phyloP scores from a whole-genome alignment of 2,329 filamentous ascomycete species.

The Saccharata proteae region DNA sequence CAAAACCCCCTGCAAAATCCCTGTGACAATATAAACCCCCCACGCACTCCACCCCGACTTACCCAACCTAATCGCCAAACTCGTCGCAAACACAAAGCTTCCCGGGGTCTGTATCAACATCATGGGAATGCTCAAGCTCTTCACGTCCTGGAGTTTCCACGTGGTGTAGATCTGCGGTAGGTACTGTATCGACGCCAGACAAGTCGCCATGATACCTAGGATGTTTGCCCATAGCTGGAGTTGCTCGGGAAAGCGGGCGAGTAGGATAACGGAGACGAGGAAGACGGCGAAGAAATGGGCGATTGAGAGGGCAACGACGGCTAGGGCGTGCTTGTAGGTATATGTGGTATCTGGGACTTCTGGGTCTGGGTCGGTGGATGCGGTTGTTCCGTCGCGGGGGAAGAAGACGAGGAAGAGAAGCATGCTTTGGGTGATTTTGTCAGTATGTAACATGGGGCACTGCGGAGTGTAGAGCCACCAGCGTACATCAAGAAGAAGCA shows the following conservation, averaged over 20 bases:
- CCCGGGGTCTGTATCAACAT: conserved; percentile 97
- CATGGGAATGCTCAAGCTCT: conserved; percentile 89
- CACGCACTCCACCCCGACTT: conserved; percentile 86
- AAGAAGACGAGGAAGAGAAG: conserved; percentile 94
- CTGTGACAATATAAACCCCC: conserved; percentile 82
- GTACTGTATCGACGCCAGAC: conserved; percentile 79
- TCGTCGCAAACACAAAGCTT: conserved; percentile 78
- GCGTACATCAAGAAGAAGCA: conserved; percentile 80
- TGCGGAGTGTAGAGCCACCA: neutral
- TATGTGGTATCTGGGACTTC: conserved; percentile 20
- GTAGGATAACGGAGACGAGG: conserved; percentile 49
- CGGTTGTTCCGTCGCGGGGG: conserved; percentile 31
- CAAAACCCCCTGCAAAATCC: conserved; percentile 69
- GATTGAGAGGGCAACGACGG: conserved; percentile 61
- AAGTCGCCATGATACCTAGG: conserved; percentile 66
- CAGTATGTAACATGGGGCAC: too few species aligned
- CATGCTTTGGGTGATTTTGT: conserved; percentile 48
- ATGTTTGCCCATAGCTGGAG: conserved; percentile 74
- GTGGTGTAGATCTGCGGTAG: conserved; percentile 92
- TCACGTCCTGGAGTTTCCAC: conserved; percentile 70
- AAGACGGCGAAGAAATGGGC: conserved; percentile 65
- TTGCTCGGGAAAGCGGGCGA: conserved; percentile 51
- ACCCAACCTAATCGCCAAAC: conserved; percentile 68
- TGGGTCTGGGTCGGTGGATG: conserved; percentile 10
- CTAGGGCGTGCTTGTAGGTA: conserved; percentile 66